Base-by-base conservation (phyloP, 345 rosid genomes). In the Carallia brachiata region DNA sequence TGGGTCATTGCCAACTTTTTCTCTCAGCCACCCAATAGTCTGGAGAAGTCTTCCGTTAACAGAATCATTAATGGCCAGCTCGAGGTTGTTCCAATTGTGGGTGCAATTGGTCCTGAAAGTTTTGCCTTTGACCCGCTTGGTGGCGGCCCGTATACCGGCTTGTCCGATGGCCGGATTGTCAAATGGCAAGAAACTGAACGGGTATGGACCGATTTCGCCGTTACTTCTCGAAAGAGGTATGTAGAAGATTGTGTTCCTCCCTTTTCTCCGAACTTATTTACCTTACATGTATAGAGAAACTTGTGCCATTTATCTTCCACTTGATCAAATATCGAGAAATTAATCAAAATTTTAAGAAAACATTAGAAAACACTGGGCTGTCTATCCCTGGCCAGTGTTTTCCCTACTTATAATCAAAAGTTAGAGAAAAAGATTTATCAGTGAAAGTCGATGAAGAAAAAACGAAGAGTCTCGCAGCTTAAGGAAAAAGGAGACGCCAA, bases 121-220 rank as follows among this genome's bases (percentile, higher is more conserved):
- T 53, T 53, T 23, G 57, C 57, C 57, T 53, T 53, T 23, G 57
- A 54, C 4, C 58, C 58, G 8, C 12, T 54, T 7, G 58, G 58
- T 54, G 58, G 58, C 5, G 58, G 58, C 4, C 30, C 58, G 8
- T 54, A 54, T 2, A 54, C 58, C 12, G 58, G 58, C 0, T 7
- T 54, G 28, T 54, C 58, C 28, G 58, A 54, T 12, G 58, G 58
- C 58, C 23, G 58, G 31, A 54, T 54, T 10, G 31, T 54, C 58
- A 54, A 54, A 0, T 54, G 58, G 58, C 58, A n/a, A 54, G 58
- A 7, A 53, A 7, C 10, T 54, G 58, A 54, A 54, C 23, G 19
- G 3, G 31, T 10, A 7, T 69, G 73, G 73, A 48, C 61, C 4
- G 12, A 69, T 61, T 69, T 69, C 36, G 65, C 73, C 54, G 5